A percentile compares a stretch with the other conserved stretches of the same genome.
phyloP scores from a whole-genome alignment of 495 filamentous ascomycete genomes.

The Apodospora peruviana region DNA sequence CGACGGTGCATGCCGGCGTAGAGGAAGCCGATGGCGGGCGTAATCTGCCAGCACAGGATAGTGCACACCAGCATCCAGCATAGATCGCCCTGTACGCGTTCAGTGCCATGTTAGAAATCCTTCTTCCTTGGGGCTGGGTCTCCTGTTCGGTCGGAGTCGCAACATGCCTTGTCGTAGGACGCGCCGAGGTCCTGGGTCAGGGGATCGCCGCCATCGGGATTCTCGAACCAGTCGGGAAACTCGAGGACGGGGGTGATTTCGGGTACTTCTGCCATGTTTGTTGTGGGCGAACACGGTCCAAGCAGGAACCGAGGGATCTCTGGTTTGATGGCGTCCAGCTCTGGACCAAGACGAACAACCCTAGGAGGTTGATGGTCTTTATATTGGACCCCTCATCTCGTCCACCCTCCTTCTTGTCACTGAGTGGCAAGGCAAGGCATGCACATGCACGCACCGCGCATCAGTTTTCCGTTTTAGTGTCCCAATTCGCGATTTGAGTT shows the following conservation, averaged over 20 bases:
- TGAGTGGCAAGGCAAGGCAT: not conserved
- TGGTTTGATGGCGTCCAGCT: not conserved
- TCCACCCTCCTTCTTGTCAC: not conserved
- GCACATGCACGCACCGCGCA: not conserved
- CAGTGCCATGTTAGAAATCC: not conserved
- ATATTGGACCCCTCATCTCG: not conserved
- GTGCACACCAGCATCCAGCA: conserved; percentile 17
- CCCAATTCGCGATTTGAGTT: not conserved
- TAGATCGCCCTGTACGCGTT: conserved; percentile 7
- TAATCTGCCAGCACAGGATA: conserved; percentile 26
- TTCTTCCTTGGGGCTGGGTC: not conserved
- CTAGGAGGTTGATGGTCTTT: not conserved
- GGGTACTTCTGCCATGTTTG: not conserved
- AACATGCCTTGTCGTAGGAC: conserved; percentile 11
- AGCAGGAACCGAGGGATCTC: not conserved
- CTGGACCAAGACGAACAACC: not conserved
- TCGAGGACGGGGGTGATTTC: conserved; percentile 13
- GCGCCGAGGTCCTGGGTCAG: conserved; percentile 12
- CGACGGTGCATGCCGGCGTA: conserved; percentile 90
- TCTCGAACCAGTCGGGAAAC: conserved; percentile 13
- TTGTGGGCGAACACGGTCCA: not conserved
- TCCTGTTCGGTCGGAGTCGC: not conserved
- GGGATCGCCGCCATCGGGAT: conserved; percentile 15
- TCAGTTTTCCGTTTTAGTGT: not conserved
- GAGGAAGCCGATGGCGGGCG: conserved; percentile 90